These are phyloP conservation scores for Pachyrhizus erosus DNA, from an alignment of 306 rosid genomes.

Conservation along the genomic window DNA sequence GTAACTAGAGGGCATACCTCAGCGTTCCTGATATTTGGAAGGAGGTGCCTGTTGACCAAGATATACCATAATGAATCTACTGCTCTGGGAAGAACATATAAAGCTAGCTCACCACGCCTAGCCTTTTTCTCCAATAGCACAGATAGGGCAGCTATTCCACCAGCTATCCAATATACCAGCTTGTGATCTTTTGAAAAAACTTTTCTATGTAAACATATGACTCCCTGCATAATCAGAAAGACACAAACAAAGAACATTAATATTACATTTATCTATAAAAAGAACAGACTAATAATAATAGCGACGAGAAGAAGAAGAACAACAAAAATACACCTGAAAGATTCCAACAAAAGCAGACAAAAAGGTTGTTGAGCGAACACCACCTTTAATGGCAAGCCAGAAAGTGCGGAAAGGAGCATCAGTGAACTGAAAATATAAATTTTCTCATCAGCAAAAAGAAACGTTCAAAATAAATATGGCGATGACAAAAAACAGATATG, in stretches of 20 bases:
- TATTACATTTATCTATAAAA: constrained; percentile 32
- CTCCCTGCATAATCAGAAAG: constrained; percentile 66
- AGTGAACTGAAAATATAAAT: constrained; percentile 68
- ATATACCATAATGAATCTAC: constrained; percentile 94
- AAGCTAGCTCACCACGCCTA: constrained; percentile 94
- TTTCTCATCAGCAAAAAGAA: constrained; percentile 36
- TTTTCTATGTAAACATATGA: constrained; percentile 88
- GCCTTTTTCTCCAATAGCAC: constrained; percentile 89
- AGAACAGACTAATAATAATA: constrained; percentile 1
- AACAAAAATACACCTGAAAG: constrained; percentile 70
- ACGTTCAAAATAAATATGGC: constrained; percentile 13
- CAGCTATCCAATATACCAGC: constrained; percentile 90
- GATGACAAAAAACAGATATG: constrained; percentile 2
- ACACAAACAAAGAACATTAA: constrained; percentile 34
- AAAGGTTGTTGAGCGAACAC: constrained; percentile 86
- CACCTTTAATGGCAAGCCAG: constrained; percentile 75
- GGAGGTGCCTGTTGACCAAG: constrained; percentile 86
- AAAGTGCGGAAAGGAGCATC: constrained; percentile 82
- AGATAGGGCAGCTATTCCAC: constrained; percentile 84
- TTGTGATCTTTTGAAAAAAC: constrained; percentile 87
- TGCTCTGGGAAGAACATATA: constrained; percentile 96
- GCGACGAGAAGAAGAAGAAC: neutral
- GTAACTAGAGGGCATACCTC: constrained; percentile 64
- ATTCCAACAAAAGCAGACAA: constrained; percentile 96
- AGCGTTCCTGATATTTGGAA: constrained; percentile 85